phyloP scores from a whole-genome alignment of 352 stramenopile genomes.

The Phytopythium kandeliae region DNA sequence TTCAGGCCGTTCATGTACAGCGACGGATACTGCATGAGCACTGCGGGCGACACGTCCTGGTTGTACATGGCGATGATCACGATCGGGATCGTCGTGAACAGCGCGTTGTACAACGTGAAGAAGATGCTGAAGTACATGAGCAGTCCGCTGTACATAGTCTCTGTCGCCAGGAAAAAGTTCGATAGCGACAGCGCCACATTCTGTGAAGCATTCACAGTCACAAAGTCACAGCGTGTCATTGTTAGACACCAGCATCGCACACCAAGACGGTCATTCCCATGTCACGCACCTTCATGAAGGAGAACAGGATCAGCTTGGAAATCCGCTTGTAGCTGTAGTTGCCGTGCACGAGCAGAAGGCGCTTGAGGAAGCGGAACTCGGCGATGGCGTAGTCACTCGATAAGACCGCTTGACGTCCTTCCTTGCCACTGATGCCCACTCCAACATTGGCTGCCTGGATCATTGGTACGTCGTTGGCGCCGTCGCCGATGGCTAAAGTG shows the following conservation, averaged over 20 bases:
- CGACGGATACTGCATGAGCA: conserved; percentile 88
- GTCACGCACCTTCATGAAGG: conserved; percentile 74
- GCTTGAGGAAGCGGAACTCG: conserved; percentile 81
- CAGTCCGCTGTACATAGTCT: conserved; percentile 85
- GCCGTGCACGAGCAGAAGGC: conserved; percentile 75
- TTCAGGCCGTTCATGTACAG: conserved; percentile 86
- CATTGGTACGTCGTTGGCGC: conserved; percentile 86
- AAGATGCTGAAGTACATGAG: conserved; percentile 89
- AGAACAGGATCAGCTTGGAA: conserved; percentile 86
- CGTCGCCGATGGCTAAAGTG: conserved; percentile 79
- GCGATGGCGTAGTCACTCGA: conserved; percentile 83
- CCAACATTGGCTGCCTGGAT: conserved; percentile 85
- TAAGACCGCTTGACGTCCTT: conserved; percentile 78
- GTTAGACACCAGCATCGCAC: neutral
- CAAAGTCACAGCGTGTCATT: neutral
- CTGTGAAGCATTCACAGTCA: neutral
- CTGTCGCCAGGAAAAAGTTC: conserved; percentile 79
- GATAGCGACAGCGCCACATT: conserved; percentile 82
- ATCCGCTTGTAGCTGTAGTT: conserved; percentile 91
- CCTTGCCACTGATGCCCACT: conserved; percentile 83
- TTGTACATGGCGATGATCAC: conserved; percentile 90
- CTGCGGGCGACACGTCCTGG: conserved; percentile 81
- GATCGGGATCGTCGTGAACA: conserved; percentile 88
- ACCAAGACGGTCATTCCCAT: too few relatives aligned
- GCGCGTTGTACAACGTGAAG: conserved; percentile 87